Evolutionary conservation across 208 protist genomes (phyloP).

Genomic region (Wallacemonas collosoma): DNA sequence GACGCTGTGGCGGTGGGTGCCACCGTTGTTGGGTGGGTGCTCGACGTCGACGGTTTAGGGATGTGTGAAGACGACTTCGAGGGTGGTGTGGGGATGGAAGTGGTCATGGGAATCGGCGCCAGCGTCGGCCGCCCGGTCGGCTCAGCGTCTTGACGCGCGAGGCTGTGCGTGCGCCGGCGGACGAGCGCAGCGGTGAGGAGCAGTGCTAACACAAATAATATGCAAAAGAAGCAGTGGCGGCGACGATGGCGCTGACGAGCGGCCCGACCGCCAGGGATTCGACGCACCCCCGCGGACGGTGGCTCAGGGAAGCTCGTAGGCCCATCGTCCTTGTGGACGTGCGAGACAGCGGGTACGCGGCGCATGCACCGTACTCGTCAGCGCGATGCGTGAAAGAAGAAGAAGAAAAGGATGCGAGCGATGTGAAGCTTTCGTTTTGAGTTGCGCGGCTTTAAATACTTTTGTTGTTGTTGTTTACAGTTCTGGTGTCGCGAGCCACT

Average conservation of each 20-base stretch:
- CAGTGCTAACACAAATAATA: neutral
- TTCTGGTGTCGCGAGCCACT: no score
- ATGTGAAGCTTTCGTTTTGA: no score
- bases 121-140: neutral
- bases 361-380: constrained; percentile 1
- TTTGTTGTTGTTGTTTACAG: neutral
- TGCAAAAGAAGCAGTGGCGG: neutral
- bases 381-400: neutral
- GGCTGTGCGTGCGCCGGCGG: constrained; percentile 16
- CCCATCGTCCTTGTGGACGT: constrained; percentile 12
- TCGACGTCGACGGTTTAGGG: no score
- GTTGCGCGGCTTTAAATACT: neutral
- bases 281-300: neutral
- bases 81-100: no score
- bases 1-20: no score
- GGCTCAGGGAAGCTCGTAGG: constrained; percentile 3
- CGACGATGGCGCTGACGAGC: neutral
- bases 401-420: neutral
- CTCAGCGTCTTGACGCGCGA: constrained; percentile 16
- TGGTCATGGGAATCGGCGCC: no score
- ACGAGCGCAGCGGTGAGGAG: constrained; percentile 8
- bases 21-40: no score
- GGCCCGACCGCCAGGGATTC: neutral
- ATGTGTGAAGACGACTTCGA: no score
- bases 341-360: neutral